Base-by-base conservation (phyloP, 1,284 basidiomycete species). In the Cryptococcus jaspeensis region DNA sequence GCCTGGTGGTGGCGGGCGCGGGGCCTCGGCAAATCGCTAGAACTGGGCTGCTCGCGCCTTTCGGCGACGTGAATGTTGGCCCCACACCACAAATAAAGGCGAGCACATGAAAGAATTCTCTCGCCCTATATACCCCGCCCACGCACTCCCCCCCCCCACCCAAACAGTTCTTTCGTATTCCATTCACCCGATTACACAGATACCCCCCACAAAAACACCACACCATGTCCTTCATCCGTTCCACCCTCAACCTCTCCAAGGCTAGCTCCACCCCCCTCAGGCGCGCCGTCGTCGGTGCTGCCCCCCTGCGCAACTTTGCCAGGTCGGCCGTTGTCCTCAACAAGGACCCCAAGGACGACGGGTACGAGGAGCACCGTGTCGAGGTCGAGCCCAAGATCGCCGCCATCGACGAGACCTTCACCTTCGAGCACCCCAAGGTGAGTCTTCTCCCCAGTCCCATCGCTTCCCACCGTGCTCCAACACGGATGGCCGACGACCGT, bases 301-400 rank as follows among this genome's bases (percentile, higher is more conserved):
- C 42, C 36, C 13, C 50, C 15, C 41, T 50, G 8, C 49, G 49
- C 5, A 25, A 18, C 49, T 56, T 56, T 39, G 25, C 47, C 42
- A 56, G 43, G 32, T 52, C 56, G 9, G 44, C 40, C 39, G 23
- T 52, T 35, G 35, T 41, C 13, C 25, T 41, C 28, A 32, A 15
- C 40, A 40, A 54, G 45, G 60, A 54, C 28, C n/a, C 41, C n/a
- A 37, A 58, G 35, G 57, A 56, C 28, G 61, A 58, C 50, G 65
- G 62, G 44, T 72, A 73, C 55, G 72, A 73, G 45, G 62, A 71
- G 57, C 69, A 71, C 59, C 59, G 74, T 13, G 63, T 65, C n/a
- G 61, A 71, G 58, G 67, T 72, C 13, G 67, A 66, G 41, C 68
- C 70, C 7, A 59, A 60, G 28, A 44, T 64, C 28, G 72, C 72